Base-by-base conservation (phyloP, 208 protist genomes). In the Entamoeba histolytica region DNA sequence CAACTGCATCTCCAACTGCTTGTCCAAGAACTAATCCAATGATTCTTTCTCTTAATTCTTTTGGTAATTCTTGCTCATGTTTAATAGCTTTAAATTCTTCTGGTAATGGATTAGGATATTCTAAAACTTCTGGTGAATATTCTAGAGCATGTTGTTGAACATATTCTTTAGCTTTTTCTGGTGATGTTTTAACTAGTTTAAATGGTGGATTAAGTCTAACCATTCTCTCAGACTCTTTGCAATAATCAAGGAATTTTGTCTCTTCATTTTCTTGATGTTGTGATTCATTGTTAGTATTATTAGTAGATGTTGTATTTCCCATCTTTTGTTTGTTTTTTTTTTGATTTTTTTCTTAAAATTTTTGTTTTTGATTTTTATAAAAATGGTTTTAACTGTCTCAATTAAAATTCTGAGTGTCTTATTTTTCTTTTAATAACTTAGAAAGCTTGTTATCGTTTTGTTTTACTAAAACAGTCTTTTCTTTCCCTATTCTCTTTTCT, bases 21-120 rank as follows among this genome's bases (percentile, higher is more conserved):
- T 95, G 94, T 28, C 95, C 95, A 87, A 96, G 95, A 17, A 96
- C 94, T 28, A n/a, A 50, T 7, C 95, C 95, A 5, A 92, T 91
- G 50, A 96, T 95, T 44, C 51, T 47, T 52, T 96, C 92, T 3
- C 94, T 61, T 31, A 94, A 52, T 35, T 73, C 92, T 23, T 0
- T 23, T 78, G 8, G 8, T 10, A n/a, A n/a, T n/a, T n/a, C 8
- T 10, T 78, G 17, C 4, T 78, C 61, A 35, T 7, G 61, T 10
- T n/a, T 23, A 19, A n/a, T 10, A 5, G 61, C 15, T 28, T 78
- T 78, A 35, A 78, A 78, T 39, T 78, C n/a, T n/a, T n/a, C 28
- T 78, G 61, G 61, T n/a, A 39, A 23, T n/a, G 8, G 7, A 39
- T 7, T 10, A 35, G n/a, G 61, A 78, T 78, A 78, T 7, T 39